Evolutionary conservation across 768 basidiomycete genomes (phyloP).

Genomic region (Kwoniella sp.): DNA sequence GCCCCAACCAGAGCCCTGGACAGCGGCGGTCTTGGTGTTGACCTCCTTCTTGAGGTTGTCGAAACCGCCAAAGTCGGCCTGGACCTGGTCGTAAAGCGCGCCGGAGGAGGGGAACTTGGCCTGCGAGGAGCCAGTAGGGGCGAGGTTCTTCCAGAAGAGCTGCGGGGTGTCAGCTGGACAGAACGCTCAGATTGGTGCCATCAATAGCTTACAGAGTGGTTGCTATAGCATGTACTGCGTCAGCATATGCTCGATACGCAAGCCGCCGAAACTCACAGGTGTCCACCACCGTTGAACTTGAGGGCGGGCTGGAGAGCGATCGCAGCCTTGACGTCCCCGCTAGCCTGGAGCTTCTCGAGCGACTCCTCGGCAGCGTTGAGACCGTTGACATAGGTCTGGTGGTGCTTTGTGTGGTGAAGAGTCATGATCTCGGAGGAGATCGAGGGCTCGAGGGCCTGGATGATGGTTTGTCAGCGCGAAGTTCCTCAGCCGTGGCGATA

Average conservation of each 20-base stretch:
- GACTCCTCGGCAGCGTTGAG: slow-evolving; percentile 82
- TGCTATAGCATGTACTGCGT: slow-evolving; percentile 55
- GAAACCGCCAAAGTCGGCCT: slow-evolving; percentile 61
- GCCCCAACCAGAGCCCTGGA: slow-evolving; percentile 94
- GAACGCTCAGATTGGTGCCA: slow-evolving; percentile 55
- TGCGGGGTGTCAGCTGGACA: slow-evolving; percentile 40
- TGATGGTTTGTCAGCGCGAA: too few species aligned
- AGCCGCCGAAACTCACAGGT: slow-evolving; percentile 32
- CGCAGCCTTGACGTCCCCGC: slow-evolving; percentile 64
- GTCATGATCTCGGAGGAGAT: slow-evolving; percentile 89
- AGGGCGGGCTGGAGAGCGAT: slow-evolving; percentile 85
- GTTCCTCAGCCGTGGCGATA: too few species aligned
- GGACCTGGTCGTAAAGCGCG: slow-evolving; percentile 56
- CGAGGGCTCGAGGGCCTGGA: slow-evolving; percentile 76
- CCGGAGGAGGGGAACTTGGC: slow-evolving; percentile 60
- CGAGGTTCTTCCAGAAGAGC: slow-evolving; percentile 92
- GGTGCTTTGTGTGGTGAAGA: slow-evolving; percentile 91
- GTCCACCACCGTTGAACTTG: slow-evolving; percentile 95
- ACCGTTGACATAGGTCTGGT: slow-evolving; percentile 88
- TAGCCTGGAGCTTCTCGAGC: slow-evolving; percentile 56
- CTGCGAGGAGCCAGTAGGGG: slow-evolving; percentile 61
- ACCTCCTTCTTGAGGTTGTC: slow-evolving; percentile 73
- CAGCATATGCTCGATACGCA: neutral
- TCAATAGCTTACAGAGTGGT: slow-evolving; percentile 46
- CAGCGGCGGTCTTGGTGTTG: slow-evolving; percentile 75